These are phyloP conservation scores for Theobroma cacao DNA, from an alignment of 345 rosid genomes.

Conservation along the genomic window DNA sequence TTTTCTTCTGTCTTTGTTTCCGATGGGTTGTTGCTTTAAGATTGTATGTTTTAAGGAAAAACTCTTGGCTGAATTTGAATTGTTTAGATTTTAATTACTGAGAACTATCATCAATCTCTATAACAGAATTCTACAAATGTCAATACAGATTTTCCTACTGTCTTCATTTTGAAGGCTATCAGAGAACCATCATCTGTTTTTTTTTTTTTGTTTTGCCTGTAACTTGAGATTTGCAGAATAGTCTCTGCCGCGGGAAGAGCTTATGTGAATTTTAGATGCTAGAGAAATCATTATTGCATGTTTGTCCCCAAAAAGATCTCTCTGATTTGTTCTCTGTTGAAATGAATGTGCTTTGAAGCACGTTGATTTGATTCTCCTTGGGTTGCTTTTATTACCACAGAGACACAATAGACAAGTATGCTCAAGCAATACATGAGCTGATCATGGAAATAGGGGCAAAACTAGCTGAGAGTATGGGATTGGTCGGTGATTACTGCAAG, in stretches of 20 bases:
- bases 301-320: too few species aligned
- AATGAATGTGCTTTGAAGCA: neutral
- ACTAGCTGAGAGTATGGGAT: constrained; percentile 55
- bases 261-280: too few species aligned
- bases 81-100: neutral
- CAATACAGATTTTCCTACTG: neutral
- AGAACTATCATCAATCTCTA: neutral
- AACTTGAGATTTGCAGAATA: too few species aligned
- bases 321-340: too few species aligned
- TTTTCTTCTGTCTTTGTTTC: neutral
- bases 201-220: neutral
- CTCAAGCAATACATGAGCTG: constrained; percentile 49
- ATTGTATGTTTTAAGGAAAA: neutral
- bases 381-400: constrained; percentile 25
- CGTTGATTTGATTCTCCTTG: neutral
- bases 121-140: neutral
- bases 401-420: constrained; percentile 57
- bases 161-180: neutral
- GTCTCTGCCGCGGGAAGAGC: too few species aligned
- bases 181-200: neutral
- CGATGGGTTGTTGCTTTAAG: neutral
- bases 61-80: neutral
- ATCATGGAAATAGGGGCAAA: constrained; percentile 48
- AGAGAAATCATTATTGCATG: too few species aligned
- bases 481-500: constrained; percentile 34